Base-by-base conservation (phyloP, 306 rosid species). In the Ochetophila trinervis region DNA sequence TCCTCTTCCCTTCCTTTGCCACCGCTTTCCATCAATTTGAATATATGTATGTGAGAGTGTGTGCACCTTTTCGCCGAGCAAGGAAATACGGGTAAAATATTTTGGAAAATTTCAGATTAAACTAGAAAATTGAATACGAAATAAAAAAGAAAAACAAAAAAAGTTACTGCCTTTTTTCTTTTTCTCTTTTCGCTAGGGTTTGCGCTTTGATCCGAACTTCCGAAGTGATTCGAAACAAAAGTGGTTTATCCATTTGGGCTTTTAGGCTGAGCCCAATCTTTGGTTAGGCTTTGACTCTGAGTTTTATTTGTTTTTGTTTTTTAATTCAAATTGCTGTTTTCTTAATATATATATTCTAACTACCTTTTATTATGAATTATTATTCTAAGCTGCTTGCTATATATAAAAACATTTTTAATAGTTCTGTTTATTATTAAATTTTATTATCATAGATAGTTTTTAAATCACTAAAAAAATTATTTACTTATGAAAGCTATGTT, bases 1-100 rank as follows among this genome's bases (percentile, higher is more conserved):
- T 94, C 96, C 76, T 94, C 99, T 40, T 94, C 97, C 60, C 84
- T 80, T 57, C 83, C 79, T 77, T 88, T 85, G 17, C 65, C 91
- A 57, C 87, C 98, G 63, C 87, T 79, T 63, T 84, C 86, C 93
- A 84, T 83, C 19, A 50, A 15, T 0, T 10, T 57, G 20, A 12
- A 24, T 70, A 2, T 6, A 7, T 24, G 4, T 32, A 3, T 11
- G 10, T 5, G 19, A 50, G 54, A 3, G 15, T 47, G 17, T 50
- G 10, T 16, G 53, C 19, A n/a, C 54, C 54, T 50, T 16, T n/a
- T n/a, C 8, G 5, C 2, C 54, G 2, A 16, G 17, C 21, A 50
- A 50, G 17, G 11, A 50, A 40, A 40, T 45, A 15, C 21, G 17
- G 60, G 5, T 1, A 36, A 32, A 53, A 20, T 19, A 24, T 27